phyloP scores from a whole-genome alignment of 2,329 filamentous ascomycete species.

The Davidsoniella australis region DNA sequence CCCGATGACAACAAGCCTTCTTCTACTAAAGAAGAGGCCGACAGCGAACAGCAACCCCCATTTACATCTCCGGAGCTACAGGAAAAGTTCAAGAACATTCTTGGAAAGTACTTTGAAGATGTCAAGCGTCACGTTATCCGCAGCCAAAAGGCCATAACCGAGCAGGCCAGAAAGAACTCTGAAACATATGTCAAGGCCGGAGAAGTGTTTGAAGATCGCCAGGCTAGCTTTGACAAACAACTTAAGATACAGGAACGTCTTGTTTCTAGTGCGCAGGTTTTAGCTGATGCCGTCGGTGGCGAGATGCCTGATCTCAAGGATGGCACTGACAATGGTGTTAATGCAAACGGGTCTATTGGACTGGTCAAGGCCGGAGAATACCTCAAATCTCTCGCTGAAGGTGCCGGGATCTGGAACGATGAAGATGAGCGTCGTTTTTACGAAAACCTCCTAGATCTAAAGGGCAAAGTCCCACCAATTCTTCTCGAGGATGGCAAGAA shows the following conservation, averaged over 20 bases:
- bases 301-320: constrained; percentile 92
- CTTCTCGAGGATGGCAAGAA: constrained; percentile 89
- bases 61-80: constrained; percentile 62
- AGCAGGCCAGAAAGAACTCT: constrained; percentile 83
- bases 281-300: constrained; percentile 71
- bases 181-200: constrained; percentile 97
- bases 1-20: not conserved
- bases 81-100: constrained; percentile 69
- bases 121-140: constrained; percentile 74
- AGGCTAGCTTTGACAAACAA: constrained; percentile 88
- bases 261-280: constrained; percentile 71
- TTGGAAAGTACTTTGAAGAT: constrained; percentile 81
- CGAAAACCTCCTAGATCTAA: constrained; percentile 87
- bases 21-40: constrained; percentile 13
- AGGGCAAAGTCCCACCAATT: constrained; percentile 87
- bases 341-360: constrained; percentile 64
- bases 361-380: constrained; percentile 91
- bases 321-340: constrained; percentile 50
- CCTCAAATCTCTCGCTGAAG: constrained; percentile 73
- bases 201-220: constrained; percentile 93
- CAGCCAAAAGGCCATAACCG: constrained; percentile 79
- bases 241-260: constrained; percentile 84
- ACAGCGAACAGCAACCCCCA: constrained; percentile 45
- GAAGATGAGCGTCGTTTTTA: constrained; percentile 97
- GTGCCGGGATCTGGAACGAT: constrained; percentile 93